phyloP scores from a whole-genome alignment of 2,329 filamentous ascomycete genomes.

The Volutella citrinella region DNA sequence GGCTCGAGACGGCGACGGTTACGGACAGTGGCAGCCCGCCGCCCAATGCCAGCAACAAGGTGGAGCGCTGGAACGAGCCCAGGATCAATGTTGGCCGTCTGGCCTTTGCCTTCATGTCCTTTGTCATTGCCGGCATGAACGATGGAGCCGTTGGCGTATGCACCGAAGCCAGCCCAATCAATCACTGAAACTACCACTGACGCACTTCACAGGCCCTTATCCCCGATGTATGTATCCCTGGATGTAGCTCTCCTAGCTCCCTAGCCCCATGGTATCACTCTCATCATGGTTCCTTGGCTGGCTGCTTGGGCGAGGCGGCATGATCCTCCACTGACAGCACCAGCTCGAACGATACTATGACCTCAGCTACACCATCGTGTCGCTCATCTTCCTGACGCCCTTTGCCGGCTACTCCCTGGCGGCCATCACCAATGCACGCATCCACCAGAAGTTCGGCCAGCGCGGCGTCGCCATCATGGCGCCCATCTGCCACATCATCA shows the following conservation, averaged over 20 bases:
- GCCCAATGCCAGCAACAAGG: constrained; percentile 22
- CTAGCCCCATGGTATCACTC: no score
- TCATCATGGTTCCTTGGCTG: no score
- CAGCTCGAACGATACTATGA: constrained; percentile 61
- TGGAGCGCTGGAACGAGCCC: constrained; percentile 36
- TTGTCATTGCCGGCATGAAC: constrained; percentile 60
- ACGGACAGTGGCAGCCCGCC: no score
- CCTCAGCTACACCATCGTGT: constrained; percentile 58
- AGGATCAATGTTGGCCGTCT: constrained; percentile 30
- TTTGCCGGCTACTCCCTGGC: constrained; percentile 61
- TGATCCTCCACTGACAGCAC: no score
- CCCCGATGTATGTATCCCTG: constrained; percentile 37
- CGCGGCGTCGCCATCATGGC: constrained; percentile 64
- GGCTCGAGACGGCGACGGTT: no score
- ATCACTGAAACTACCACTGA: not conserved
- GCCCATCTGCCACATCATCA: constrained; percentile 57
- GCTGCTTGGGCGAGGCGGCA: no score
- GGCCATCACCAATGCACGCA: constrained; percentile 57
- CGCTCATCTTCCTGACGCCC: constrained; percentile 62
- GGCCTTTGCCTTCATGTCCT: constrained; percentile 51
- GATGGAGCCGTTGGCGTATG: constrained; percentile 59
- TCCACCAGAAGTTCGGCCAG: constrained; percentile 61
- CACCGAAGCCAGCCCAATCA: not conserved
- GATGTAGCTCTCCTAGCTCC: no score
- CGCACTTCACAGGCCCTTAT: constrained; percentile 32